Evolutionary conservation across 345 rosid genomes (phyloP), one percentile per base, ranked within the genome.

Genomic region (Ceriops decandra): DNA sequence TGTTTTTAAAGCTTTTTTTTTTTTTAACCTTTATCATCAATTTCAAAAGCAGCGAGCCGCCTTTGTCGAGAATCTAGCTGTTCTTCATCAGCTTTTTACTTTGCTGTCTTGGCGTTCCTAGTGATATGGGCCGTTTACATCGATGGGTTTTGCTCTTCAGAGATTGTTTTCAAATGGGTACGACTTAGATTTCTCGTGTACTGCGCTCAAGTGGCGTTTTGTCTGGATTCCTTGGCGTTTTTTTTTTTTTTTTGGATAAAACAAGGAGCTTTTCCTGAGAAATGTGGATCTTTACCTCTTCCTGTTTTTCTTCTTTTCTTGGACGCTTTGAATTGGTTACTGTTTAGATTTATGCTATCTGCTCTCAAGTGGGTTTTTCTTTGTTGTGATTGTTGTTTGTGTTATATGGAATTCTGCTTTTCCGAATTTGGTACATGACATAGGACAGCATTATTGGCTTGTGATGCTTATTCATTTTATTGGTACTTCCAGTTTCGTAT

Each of bases 121-220:
- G 63, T 64, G 36, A 54, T 53, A 68, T 63, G 66, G 63, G 66
- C 31, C 46, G 22, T 57, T 72, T 68, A 28, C 62, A n/a, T 64
- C 68, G 22, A 56, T 64, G 71, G 68, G 54, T 75, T 73, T 68
- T 63, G 70, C 46, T 20, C 36, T 75, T 58, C 52, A 9, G 38
- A 26, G 62, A 51, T 66, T 71, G 75, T 19, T 46, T 7, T 63
- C 47, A 2, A 58, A 57, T 72, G 69, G 75, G 81, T 64, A 42
- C 33, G 26, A 38, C 57, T 71, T 42, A 60, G 67, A 54, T 59
- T 72, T 66, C 24, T 63, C 6, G 35, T 62, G 33, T 33, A 33
- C 32, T 49, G 22, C 10, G 13, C 53, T 6, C 47, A 22, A 24
- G 52, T 10, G 56, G 60, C 19, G 3, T 32, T 32, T 60, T 56